Conservation (phyloP, 345 rosid species). For the Hirschfeldia incana region DNA sequence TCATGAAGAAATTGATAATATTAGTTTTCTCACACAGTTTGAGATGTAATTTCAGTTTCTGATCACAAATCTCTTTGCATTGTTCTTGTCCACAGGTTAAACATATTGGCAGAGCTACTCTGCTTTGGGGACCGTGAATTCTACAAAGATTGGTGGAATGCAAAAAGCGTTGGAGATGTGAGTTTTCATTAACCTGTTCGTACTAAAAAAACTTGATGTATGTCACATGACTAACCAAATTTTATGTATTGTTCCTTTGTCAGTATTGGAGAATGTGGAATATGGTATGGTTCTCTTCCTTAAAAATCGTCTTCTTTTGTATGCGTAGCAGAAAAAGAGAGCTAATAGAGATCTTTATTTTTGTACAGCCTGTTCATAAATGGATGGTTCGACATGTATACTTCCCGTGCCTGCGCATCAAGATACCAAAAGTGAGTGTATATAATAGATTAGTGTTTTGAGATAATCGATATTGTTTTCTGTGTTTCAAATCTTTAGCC, state of each 20-base stretch:
- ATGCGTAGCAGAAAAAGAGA: not conserved
- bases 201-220: not conserved
- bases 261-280: constrained; percentile 99
- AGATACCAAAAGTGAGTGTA: constrained; percentile 72
- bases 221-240: constrained; percentile 16
- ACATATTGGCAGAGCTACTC: constrained; percentile 93
- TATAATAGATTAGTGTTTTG: constrained; percentile 12
- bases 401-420: constrained; percentile 79
- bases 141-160: constrained; percentile 99
- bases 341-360: constrained; percentile 23
- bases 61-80: constrained; percentile 13
- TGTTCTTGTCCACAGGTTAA: constrained; percentile 61
- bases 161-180: constrained; percentile 93
- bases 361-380: constrained; percentile 94
- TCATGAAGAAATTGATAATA: not conserved
- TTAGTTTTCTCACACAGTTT: not conserved
- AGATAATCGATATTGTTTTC: constrained; percentile 50
- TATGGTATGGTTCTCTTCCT: constrained; percentile 70
- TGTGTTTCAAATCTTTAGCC: not conserved
- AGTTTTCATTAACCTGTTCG: constrained; percentile 17
- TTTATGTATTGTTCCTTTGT: constrained; percentile 29
- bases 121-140: constrained; percentile 97
- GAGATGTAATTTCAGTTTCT: constrained; percentile 12
- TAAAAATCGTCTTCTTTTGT: not conserved
- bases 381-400: constrained; percentile 99